A percentile compares a stretch with the other conserved stretches of the same genome.
Evolutionary conservation across 257 asterid genomes (phyloP).

Genomic region (Mentha longifolia): DNA sequence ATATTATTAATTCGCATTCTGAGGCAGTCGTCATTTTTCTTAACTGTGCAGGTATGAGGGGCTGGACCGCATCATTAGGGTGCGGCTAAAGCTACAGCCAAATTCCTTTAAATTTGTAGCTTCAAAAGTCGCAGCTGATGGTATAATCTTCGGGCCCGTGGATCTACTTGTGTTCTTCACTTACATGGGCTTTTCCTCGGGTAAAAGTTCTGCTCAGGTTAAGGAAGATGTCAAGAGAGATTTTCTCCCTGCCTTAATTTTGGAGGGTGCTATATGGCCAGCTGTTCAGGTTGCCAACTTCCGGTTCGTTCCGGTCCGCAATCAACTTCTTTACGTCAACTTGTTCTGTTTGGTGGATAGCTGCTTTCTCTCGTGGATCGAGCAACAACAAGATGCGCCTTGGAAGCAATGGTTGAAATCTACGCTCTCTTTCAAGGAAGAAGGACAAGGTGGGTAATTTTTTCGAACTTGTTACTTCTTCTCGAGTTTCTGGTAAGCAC

Average conservation of each 20-base stretch:
- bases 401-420: constrained; percentile 80
- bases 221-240: constrained; percentile 82
- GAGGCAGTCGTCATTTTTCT: constrained; percentile 13
- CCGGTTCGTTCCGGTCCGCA: constrained; percentile 71
- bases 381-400: constrained; percentile 83
- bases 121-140: constrained; percentile 78
- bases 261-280: constrained; percentile 90
- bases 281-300: constrained; percentile 81
- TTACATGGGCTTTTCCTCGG: constrained; percentile 84
- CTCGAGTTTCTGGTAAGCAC: constrained; percentile 7
- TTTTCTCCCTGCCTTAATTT: constrained; percentile 70
- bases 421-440: constrained; percentile 49
- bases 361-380: constrained; percentile 88
- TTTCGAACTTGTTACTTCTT: background rate
- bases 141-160: constrained; percentile 77
- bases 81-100: constrained; percentile 60
- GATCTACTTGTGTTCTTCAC: constrained; percentile 78
- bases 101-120: constrained; percentile 73
- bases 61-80: constrained; percentile 67
- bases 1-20: constrained; percentile 4
- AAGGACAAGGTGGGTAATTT: constrained; percentile 50
- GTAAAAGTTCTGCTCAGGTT: constrained; percentile 68
- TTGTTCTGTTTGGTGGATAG: constrained; percentile 87
- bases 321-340: constrained; percentile 89
- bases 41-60: constrained; percentile 66